A percentile compares a stretch with the other conserved stretches of the same genome.
phyloP scores from a whole-genome alignment of 2,329 filamentous ascomycete species.

The Hymenoscyphus fructigenus region DNA sequence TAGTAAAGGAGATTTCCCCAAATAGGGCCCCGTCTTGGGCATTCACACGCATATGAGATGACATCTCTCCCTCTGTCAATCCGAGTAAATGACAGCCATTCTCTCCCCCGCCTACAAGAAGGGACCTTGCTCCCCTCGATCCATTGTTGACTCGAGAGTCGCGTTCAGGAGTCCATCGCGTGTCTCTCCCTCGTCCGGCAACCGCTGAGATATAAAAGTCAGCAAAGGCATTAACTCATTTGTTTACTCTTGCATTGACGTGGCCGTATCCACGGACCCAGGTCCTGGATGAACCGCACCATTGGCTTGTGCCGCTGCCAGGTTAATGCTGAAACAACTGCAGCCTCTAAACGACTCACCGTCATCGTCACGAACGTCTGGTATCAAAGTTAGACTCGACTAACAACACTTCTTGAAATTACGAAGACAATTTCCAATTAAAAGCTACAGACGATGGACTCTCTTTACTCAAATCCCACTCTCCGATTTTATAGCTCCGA shows the following conservation, averaged over 20 bases:
- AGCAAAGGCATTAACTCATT: slow-evolving; percentile 5
- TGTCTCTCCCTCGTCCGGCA: not conserved
- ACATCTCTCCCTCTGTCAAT: not conserved
- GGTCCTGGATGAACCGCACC: not conserved
- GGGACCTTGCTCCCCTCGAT: slow-evolving; percentile 1
- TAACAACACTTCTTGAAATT: no score
- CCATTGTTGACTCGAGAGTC: not conserved
- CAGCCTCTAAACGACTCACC: slow-evolving; percentile 3
- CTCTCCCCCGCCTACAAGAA: not conserved
- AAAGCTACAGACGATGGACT: not conserved
- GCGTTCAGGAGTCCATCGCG: not conserved
- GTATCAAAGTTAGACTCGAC: not conserved
- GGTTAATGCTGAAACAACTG: not conserved
- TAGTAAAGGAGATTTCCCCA: not conserved
- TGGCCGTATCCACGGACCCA: not conserved
- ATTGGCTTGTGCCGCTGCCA: slow-evolving; percentile 1
- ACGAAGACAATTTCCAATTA: not conserved
- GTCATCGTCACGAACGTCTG: not conserved
- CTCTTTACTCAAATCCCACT: not conserved
- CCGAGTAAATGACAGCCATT: not conserved
- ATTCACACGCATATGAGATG: not conserved
- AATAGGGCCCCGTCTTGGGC: not conserved
- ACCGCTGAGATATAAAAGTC: not conserved
- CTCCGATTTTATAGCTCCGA: no score
- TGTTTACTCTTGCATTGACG: slow-evolving; percentile 8